Evolutionary conservation across 1,284 basidiomycete genomes (phyloP).

Genomic region (Rhodofomes roseus): DNA sequence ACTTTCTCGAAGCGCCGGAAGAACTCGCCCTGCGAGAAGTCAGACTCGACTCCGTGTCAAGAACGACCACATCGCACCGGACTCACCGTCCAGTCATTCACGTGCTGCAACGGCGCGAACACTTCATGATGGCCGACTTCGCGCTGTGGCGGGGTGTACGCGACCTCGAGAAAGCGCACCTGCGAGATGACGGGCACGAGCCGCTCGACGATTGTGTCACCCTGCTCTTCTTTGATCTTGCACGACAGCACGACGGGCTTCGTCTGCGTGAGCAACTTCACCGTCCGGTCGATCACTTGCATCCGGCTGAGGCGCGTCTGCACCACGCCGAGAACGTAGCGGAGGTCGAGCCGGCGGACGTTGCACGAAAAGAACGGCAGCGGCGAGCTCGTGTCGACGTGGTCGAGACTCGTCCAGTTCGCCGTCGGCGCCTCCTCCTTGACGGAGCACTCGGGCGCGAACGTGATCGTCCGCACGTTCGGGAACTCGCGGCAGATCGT

Average conservation of each 20-base stretch:
- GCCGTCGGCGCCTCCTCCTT: conserved; percentile 17
- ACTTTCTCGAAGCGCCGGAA: conserved; percentile 15
- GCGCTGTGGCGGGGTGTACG: conserved; percentile 6
- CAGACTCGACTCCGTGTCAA: not conserved
- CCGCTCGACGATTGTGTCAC: conserved; percentile 12
- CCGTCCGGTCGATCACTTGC: conserved; percentile 7
- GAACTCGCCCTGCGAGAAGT: conserved; percentile 12
- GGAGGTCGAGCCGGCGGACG: conserved; percentile 19
- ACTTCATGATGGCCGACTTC: not conserved
- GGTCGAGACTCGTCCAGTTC: conserved; percentile 20
- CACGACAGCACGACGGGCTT: conserved; percentile 19
- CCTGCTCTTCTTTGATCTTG: conserved; percentile 12
- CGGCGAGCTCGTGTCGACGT: conserved; percentile 19
- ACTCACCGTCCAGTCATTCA: conserved; percentile 18
- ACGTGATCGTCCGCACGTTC: conserved; percentile 20
- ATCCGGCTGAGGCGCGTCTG: not conserved
- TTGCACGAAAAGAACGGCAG: conserved; percentile 19
- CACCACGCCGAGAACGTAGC: conserved; percentile 15
- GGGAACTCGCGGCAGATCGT: conserved; percentile 19
- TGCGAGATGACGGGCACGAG: conserved; percentile 16
- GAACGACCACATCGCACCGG: not conserved
- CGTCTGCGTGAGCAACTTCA: conserved; percentile 17
- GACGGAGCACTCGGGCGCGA: conserved; percentile 20
- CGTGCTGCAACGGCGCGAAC: conserved; percentile 2
- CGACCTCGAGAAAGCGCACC: conserved; percentile 17